Base-by-base conservation (phyloP, 495 filamentous ascomycete genomes). In the Aspergillus heteromorphus region DNA sequence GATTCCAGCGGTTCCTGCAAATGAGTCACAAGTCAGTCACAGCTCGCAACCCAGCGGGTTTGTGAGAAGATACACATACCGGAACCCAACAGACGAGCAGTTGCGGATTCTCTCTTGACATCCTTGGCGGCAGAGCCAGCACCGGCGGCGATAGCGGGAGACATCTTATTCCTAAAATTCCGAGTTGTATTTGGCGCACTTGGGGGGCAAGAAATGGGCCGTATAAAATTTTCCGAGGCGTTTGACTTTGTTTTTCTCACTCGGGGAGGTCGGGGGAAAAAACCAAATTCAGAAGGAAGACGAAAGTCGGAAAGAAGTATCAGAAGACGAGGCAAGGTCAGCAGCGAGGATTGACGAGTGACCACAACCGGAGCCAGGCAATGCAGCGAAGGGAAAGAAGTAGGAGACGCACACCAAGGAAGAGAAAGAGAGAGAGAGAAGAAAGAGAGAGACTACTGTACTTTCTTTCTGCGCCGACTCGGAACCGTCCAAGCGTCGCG, bases 1-100 rank as follows among this genome's bases (percentile, higher is more conserved):
- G 73, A 99, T 95, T 77, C 93, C 93, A 59, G 93, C 91, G 67
- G 82, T 88, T 60, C 90, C 93, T 98, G 61, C 23, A 14, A 62
- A 29, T 20, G 27, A 30, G 10, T 43, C 40, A 41, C 53, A 21
- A 54, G 45, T 73, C 47, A 68, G 64, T 49, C 41, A 57, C 40
- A 47, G 45, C 51, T n/a, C 43, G 47, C 30, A 14, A 29, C 45
- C 54, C 20, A 16, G 18, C 14, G n/a, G 38, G 21, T 38, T 52
- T 40, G 21, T 49, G 34, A 25, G 16, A 21, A 20, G 10, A 31
- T 47, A 51, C 19, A 61, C 80, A 45, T 83, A 96, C 93, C 93
- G 51, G 93, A 96, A 60, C 93, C 93, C 58, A 95, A 72, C 55
- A 99, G 71, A 69, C 93, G 81, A 55, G 95, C 92, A 63, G 86